Evolutionary conservation across 2,329 filamentous ascomycete species (phyloP).

Genomic region (Fusarium nanum): DNA sequence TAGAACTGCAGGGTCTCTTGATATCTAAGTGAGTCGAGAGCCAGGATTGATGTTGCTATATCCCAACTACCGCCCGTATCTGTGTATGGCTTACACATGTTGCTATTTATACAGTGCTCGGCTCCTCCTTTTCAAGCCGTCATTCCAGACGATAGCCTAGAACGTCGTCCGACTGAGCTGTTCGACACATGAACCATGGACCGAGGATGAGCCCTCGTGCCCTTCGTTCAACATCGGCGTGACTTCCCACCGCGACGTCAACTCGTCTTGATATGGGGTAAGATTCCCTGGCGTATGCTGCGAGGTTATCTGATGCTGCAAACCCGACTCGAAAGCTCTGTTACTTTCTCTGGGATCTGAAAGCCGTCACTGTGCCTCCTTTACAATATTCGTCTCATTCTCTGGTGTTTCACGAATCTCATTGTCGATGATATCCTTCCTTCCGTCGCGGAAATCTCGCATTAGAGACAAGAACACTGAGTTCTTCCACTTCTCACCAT

Average conservation of each 20-base stretch:
- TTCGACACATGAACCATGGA: slow-evolving; percentile 37
- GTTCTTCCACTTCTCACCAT: slow-evolving; percentile 60
- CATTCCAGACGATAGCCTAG: slow-evolving; percentile 14
- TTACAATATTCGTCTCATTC: slow-evolving; percentile 10
- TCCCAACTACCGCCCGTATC: background rate
- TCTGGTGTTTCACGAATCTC: slow-evolving; percentile 52
- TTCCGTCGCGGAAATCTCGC: slow-evolving; percentile 59
- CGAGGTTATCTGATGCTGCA: background rate
- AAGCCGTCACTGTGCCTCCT: slow-evolving; percentile 35
- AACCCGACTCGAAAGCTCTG: background rate
- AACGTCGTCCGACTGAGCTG: slow-evolving; percentile 43
- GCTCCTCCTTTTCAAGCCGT: background rate
- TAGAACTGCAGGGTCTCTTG: background rate
- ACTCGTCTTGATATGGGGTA: slow-evolving; percentile 28
- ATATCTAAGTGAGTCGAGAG: background rate
- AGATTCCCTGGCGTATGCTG: background rate
- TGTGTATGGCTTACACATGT: too few relatives aligned
- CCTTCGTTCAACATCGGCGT: background rate
- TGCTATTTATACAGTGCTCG: too few relatives aligned
- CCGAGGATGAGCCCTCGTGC: background rate
- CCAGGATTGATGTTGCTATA: background rate
- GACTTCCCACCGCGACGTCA: slow-evolving; percentile 35
- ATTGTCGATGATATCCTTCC: slow-evolving; percentile 58
- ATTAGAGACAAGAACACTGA: slow-evolving; percentile 59
- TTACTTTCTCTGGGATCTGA: background rate